Evolutionary conservation across 2,329 filamentous ascomycete species (phyloP), one percentile per base, ranked within the genome.

Genomic region (Hirsutella rhossiliensis): DNA sequence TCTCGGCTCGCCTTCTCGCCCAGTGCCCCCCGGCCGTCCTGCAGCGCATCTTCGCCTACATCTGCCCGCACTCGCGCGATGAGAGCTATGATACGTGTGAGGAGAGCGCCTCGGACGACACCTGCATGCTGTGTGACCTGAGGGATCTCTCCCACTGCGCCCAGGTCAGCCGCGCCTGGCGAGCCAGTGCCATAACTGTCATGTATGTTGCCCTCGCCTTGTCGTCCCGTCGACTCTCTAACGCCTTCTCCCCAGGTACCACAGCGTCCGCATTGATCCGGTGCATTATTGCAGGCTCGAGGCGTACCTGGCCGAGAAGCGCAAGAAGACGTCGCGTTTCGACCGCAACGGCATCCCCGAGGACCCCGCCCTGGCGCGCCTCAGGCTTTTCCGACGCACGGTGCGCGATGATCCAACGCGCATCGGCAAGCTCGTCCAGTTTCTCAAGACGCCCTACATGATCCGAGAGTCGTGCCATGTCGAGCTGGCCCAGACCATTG

Each of bases 231-330:
- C 29, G 36, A 11, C 27, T 39, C 13, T n/a, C 29, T 41, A 31
- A 41, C 19, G 7, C 19, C 7, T 27, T 23, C 13, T 20, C 42
- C 32, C 32, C 55, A 94, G 87, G 52, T 94, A 94, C 62, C 81
- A 82, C 56, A 89, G 87, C 68, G 81, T 97, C 52, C 85, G 89
- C 47, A 92, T 97, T 60, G 90, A 97, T 60, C 78, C 85, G 17
- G 89, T 96, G 29, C 90, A 97, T 65, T 96, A 95, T 66, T 97
- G 90, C 69, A 80, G 84, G 50, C 82, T 85, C 54, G 90, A 97
- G 63, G 82, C 85, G 47, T 71, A 84, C 53, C 76, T 95, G 31
- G 78, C 85, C 43, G 86, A 90, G 54, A 80, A 77, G 61, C 83
- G 89, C 49, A 87, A 85, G 60, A 80, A 80, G 49, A 76, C 76